Conservation (phyloP, 2,329 filamentous ascomycete genomes). For the Periconia sp. region DNA sequence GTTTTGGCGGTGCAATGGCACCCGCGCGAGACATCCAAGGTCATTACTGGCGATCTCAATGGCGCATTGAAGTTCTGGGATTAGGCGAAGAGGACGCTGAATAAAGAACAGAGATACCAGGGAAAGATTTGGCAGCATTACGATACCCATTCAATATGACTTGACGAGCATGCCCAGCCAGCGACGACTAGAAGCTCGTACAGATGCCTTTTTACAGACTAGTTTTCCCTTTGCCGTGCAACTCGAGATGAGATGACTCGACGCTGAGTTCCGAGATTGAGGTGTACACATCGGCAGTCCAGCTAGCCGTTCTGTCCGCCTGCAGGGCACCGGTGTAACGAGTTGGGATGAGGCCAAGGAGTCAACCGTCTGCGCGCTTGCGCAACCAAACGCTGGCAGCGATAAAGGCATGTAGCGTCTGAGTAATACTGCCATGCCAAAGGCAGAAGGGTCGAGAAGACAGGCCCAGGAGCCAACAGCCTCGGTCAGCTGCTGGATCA, state of each 20-base stretch:
- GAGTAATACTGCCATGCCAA: not conserved
- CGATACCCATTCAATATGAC: constrained; percentile 25
- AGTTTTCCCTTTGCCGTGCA: not conserved
- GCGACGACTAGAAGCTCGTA: not conserved
- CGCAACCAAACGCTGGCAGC: constrained; percentile 3
- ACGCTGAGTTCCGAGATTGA: not conserved
- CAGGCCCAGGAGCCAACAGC: not conserved
- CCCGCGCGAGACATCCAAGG: constrained; percentile 94
- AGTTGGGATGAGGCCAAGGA: not conserved
- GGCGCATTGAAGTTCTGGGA: constrained; percentile 93
- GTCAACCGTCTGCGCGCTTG: constrained; percentile 10
- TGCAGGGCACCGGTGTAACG: constrained; percentile 1
- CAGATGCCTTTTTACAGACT: not conserved
- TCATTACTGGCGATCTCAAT: constrained; percentile 86
- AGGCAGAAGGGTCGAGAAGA: not conserved
- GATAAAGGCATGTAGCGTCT: not conserved
- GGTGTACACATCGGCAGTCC: not conserved
- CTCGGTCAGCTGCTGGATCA: constrained; percentile 2
- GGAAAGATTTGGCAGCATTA: constrained; percentile 10
- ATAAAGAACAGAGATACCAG: constrained; percentile 5
- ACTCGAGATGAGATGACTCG: no score
- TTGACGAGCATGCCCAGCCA: not conserved
- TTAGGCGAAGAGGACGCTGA: constrained; percentile 44
- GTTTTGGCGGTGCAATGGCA: constrained; percentile 93
- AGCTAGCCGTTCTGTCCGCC: not conserved